These are phyloP conservation scores for Balamuthia mandrillaris DNA, from an alignment of 208 protist genomes.

Conservation along the genomic window DNA sequence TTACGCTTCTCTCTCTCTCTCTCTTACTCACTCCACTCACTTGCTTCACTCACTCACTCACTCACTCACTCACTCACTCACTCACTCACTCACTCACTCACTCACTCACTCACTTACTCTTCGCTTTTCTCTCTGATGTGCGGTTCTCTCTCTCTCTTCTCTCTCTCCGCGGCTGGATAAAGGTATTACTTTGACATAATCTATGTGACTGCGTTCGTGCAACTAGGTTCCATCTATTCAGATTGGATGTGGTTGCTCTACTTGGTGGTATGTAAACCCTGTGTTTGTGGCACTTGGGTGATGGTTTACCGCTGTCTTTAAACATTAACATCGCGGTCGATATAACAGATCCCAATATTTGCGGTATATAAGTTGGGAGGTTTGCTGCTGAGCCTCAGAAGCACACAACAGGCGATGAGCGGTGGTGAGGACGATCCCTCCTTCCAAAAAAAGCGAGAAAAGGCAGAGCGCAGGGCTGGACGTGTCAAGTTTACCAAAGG, in stretches of 20 bases:
- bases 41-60: not conserved
- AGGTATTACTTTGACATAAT: conserved; percentile 30
- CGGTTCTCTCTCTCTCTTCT: not conserved
- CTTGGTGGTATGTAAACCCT: conserved; percentile 17
- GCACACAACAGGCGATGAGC: no score
- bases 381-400: not conserved
- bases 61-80: not conserved
- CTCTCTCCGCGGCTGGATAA: not conserved
- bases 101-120: not conserved
- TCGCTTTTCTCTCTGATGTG: not conserved
- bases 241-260: conserved; percentile 8
- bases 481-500: no score
- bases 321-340: not conserved
- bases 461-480: no score
- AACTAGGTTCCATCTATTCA: not conserved
- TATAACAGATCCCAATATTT: conserved; percentile 1
- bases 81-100: not conserved
- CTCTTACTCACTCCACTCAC: not conserved
- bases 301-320: not conserved
- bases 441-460: no score
- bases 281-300: not conserved
- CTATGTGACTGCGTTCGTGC: conserved; percentile 27
- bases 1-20: no score
- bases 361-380: conserved; percentile 13
- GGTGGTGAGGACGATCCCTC: no score